Evolutionary conservation across 2,329 filamentous ascomycete species (phyloP), one percentile per base, ranked within the genome.

Genomic region (Penicillium janthinellum): DNA sequence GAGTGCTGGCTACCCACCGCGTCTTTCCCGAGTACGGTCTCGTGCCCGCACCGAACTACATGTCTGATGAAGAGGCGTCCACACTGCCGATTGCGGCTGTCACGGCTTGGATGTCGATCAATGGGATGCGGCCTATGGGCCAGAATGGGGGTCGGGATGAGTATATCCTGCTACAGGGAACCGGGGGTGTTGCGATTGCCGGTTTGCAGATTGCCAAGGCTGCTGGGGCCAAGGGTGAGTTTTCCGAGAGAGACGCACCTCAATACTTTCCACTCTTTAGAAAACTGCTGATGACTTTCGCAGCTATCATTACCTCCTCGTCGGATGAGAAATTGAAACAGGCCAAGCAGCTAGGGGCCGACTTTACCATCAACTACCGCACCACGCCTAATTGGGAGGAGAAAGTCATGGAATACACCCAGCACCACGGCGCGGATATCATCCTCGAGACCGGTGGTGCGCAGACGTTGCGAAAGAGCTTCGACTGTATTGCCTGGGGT

Each of bases 161-260:
- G 54, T 79, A 82, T 69, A 79, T 87, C 4, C 71, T 87, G 45
- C 82, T 84, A 3, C 85, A 86, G 65, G 81, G 81, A 1, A 83
- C 81, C 3, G 81, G 81, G 3, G 81, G 80, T 1, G 79, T 83
- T 8, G 75, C 79, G 0, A 67, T 82, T 49, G 75, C 77, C 0
- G 81, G 76, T 8, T 69, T 82, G 58, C 75, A 79, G 54, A 73
- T 83, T 54, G 82, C 78, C 14, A 81, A 80, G 63, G 82, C 82
- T 8, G 75, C 77, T 14, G 80, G 81, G 2, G 75, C 79, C 3
- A 79, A 73, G 54, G 72, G 74, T 76, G 54, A 41, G 65, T 60
- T 14, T 17, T 17, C 1, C 10, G 2, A 38, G 17, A 25, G 37
- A 48, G 39, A 25, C 7, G 17, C 5, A 42, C 10, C 5, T 1